Evolutionary conservation across 1,284 basidiomycete species (phyloP).

Genomic region (Leccinum fuscescens): DNA sequence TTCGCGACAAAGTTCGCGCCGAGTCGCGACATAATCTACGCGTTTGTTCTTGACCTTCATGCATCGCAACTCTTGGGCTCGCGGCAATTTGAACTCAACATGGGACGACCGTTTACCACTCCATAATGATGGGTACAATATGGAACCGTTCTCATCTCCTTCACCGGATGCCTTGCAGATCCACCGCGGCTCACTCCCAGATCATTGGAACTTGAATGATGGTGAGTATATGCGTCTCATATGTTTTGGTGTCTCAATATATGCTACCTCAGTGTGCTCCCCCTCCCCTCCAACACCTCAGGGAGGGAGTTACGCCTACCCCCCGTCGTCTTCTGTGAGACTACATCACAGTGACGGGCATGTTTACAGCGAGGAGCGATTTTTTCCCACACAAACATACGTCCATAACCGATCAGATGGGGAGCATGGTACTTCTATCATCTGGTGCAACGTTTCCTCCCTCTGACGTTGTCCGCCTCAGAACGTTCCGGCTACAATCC

Average conservation of each 20-base stretch:
- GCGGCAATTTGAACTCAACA: background rate
- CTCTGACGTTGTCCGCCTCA: slow-evolving; percentile 6
- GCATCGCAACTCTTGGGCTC: slow-evolving; percentile 11
- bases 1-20: background rate
- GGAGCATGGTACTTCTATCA: slow-evolving; percentile 8
- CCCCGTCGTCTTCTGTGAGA: slow-evolving; percentile 9
- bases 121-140: background rate
- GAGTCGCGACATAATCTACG: background rate
- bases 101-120: background rate
- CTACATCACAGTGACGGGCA: background rate
- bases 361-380: slow-evolving; percentile 1
- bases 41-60: slow-evolving; percentile 16
- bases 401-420: background rate
- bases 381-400: background rate
- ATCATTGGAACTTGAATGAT: slow-evolving; percentile 32
- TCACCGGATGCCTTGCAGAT: slow-evolving; percentile 6
- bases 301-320: slow-evolving; percentile 2
- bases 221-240: slow-evolving; percentile 50
- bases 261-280: slow-evolving; percentile 33
- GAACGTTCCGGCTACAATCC: slow-evolving; percentile 5
- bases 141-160: slow-evolving; percentile 9
- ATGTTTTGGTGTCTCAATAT: background rate
- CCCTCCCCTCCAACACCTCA: slow-evolving; percentile 38
- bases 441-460: background rate
- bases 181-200: background rate